A percentile compares a stretch with the other conserved stretches of the same genome.
Conservation (phyloP, 495 filamentous ascomycete genomes). For the Lasiosphaeria hispida region DNA sequence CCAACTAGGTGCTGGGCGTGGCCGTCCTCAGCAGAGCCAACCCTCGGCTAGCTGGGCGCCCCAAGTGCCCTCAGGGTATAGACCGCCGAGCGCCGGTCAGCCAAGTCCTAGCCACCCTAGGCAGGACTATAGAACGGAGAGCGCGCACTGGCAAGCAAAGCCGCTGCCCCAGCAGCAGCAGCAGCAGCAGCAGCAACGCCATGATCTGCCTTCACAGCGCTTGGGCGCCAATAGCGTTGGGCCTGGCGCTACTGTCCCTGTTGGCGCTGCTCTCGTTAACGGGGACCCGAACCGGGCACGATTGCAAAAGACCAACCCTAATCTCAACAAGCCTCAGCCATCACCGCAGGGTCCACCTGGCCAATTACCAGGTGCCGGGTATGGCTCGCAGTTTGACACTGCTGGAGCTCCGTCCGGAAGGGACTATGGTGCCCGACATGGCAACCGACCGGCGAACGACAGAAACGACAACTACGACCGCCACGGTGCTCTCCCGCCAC, state of each 20-base stretch:
- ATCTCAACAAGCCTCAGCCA: conserved; percentile 16
- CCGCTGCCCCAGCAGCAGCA: conserved; percentile 19
- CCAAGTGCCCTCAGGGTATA: conserved; percentile 40
- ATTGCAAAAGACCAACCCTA: conserved; percentile 39
- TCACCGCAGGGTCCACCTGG: conserved; percentile 25
- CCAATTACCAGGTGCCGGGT: conserved; percentile 6
- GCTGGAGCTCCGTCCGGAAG: conserved; percentile 16
- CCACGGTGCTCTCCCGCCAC: conserved; percentile 18
- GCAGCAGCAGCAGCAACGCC: conserved; percentile 7
- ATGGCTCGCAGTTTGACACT: conserved; percentile 8
- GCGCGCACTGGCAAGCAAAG: conserved; percentile 14
- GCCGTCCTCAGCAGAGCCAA: conserved; percentile 28
- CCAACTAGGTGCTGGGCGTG: conserved; percentile 12
- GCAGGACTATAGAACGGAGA: conserved; percentile 16
- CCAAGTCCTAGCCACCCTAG: conserved; percentile 32
- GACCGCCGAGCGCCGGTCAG: conserved; percentile 41
- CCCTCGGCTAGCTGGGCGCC: conserved; percentile 43
- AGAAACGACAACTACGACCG: conserved; percentile 25
- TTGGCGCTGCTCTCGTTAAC: conserved; percentile 19
- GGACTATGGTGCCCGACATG: conserved; percentile 25
- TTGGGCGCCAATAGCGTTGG: conserved; percentile 11
- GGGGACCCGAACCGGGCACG: conserved; percentile 31
- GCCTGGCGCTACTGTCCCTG: conserved; percentile 10
- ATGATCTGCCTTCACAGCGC: conserved; percentile 17
- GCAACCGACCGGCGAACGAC: conserved; percentile 30